Evolutionary conservation across 768 basidiomycete species (phyloP).

Genomic region (Rhodosporidiobolus odoratus): DNA sequence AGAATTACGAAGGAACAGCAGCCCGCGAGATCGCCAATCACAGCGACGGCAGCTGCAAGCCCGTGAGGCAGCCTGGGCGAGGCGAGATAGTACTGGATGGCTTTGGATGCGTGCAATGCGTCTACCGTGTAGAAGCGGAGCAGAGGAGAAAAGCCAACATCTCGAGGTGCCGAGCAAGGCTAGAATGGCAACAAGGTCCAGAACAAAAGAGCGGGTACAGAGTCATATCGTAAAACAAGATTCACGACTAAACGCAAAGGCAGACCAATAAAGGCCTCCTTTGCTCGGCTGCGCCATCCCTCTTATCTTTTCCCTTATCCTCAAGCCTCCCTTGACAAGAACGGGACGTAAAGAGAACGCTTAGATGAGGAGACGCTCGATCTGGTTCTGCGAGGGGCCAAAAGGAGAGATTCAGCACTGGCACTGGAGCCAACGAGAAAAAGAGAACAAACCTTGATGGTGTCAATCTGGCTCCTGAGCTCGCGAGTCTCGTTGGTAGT

Average conservation of each 20-base stretch:
- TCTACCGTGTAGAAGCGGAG: too few species aligned
- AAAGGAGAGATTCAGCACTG: background rate
- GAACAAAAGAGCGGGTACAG: background rate
- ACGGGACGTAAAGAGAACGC: background rate
- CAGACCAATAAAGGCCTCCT: slow-evolving; percentile 19
- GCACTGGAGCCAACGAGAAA: background rate
- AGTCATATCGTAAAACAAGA: background rate
- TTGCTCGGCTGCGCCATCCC: background rate
- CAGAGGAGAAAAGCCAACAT: background rate
- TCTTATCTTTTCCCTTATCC: background rate
- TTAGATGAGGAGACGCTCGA: slow-evolving; percentile 50
- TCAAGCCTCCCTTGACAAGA: too few species aligned
- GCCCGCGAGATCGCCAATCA: too few species aligned
- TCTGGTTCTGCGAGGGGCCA: slow-evolving; percentile 44
- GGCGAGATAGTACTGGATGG: too few species aligned
- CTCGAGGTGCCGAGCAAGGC: background rate
- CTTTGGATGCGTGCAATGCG: too few species aligned
- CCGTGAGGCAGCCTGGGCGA: too few species aligned
- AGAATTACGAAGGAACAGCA: too few species aligned
- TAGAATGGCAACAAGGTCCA: background rate
- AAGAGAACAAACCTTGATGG: slow-evolving; percentile 56
- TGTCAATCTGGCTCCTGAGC: slow-evolving; percentile 78
- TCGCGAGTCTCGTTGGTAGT: slow-evolving; percentile 95
- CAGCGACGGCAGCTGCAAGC: too few species aligned
- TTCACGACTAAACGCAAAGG: background rate